phyloP scores from a whole-genome alignment of 164 flowering plant genomes.

The Tinospora cordifolia region DNA sequence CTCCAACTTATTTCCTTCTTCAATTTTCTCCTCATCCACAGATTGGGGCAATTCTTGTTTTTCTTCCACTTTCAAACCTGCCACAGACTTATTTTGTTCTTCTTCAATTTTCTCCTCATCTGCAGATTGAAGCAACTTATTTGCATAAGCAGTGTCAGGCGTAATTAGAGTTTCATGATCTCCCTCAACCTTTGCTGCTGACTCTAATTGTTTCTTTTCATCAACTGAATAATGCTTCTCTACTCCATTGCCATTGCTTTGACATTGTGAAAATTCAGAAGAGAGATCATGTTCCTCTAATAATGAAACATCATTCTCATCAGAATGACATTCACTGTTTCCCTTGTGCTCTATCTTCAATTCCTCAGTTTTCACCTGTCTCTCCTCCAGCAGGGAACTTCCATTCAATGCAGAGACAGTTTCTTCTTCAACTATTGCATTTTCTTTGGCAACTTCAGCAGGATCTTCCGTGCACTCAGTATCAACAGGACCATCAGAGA shows the following conservation, averaged over 20 bases:
- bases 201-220: background rate
- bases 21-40: too few relatives aligned
- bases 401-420: background rate
- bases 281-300: background rate
- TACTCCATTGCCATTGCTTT: background rate
- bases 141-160: background rate
- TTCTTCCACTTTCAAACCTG: background rate
- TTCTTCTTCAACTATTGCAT: background rate
- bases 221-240: background rate
- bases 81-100: background rate
- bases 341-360: background rate
- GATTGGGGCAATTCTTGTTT: background rate
- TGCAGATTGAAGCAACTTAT: background rate
- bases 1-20: too few relatives aligned
- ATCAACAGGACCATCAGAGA: conserved; percentile 10
- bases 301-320: conserved; percentile 8
- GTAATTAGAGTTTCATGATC: background rate
- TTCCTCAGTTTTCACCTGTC: conserved; percentile 9
- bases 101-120: background rate
- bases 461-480: conserved; percentile 7
- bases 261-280: background rate
- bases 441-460: background rate
- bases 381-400: background rate
- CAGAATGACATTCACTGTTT: background rate
- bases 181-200: background rate